Conservation (phyloP, 2,329 filamentous ascomycete genomes). For the Claviceps pazoutovae region DNA sequence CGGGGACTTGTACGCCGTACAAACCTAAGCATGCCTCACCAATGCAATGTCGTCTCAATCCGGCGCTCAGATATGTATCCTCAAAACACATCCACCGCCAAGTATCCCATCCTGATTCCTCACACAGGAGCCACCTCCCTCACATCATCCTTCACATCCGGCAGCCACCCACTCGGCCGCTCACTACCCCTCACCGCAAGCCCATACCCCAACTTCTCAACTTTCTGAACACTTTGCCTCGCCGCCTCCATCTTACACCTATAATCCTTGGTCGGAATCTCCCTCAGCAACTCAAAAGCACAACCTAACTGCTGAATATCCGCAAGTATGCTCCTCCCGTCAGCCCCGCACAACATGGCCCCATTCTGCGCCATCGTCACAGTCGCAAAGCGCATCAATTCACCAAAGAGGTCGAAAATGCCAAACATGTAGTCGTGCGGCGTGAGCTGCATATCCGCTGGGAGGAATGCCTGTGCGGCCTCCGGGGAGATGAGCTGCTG, state of each 20-base stretch:
- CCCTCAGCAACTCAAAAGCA: slow-evolving; percentile 60
- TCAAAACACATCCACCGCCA: not conserved
- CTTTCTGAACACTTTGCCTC: slow-evolving; percentile 80
- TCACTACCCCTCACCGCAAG: slow-evolving; percentile 78
- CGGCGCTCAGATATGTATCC: too few relatives aligned
- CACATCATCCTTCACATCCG: slow-evolving; percentile 44
- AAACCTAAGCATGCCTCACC: too few relatives aligned
- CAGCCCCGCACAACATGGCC: slow-evolving; percentile 25
- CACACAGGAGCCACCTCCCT: slow-evolving; percentile 16
- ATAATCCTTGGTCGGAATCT: slow-evolving; percentile 41
- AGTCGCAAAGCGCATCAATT: slow-evolving; percentile 94
- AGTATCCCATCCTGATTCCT: not conserved
- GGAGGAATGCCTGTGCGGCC: slow-evolving; percentile 39
- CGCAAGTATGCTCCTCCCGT: slow-evolving; percentile 49
- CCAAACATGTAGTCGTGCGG: slow-evolving; percentile 81
- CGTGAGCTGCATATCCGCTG: slow-evolving; percentile 48
- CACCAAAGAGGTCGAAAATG: slow-evolving; percentile 84
- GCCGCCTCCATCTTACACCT: slow-evolving; percentile 76
- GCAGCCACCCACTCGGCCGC: slow-evolving; percentile 82
- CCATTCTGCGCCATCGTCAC: slow-evolving; percentile 70
- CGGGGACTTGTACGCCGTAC: too few relatives aligned
- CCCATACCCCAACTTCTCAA: slow-evolving; percentile 81
- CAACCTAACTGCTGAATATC: slow-evolving; percentile 71
- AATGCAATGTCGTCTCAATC: too few relatives aligned
- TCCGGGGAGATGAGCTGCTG: slow-evolving; percentile 60